A percentile compares a stretch with the other conserved stretches of the same genome.
phyloP scores from a whole-genome alignment of 2,329 filamentous ascomycete genomes.

The Talaromyces sp. region DNA sequence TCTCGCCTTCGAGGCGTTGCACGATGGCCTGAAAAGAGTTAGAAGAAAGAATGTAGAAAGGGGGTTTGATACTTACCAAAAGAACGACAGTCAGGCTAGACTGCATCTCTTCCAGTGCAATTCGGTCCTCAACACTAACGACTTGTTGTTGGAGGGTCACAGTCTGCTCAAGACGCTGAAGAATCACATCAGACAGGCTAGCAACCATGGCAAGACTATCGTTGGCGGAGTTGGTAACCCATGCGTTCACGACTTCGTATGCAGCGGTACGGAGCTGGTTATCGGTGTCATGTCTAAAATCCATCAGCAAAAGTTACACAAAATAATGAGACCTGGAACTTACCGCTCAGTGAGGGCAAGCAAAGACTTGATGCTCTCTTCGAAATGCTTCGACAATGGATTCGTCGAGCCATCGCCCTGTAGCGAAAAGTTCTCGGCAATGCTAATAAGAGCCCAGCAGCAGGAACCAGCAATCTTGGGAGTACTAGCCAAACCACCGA shows the following conservation, averaged over 20 bases:
- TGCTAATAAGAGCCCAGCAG: slow-evolving; percentile 98
- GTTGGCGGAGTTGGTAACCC: slow-evolving; percentile 83
- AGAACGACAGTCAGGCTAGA: slow-evolving; percentile 90
- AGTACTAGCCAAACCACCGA: slow-evolving; percentile 82
- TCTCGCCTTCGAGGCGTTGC: slow-evolving; percentile 84
- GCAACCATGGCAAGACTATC: slow-evolving; percentile 80
- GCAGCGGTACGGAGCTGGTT: slow-evolving; percentile 89
- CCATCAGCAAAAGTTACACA: slow-evolving; percentile 11
- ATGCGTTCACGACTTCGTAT: slow-evolving; percentile 94
- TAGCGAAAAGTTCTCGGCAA: slow-evolving; percentile 91
- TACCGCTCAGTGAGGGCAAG: slow-evolving; percentile 77
- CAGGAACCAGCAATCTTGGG: slow-evolving; percentile 97
- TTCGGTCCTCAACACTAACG: slow-evolving; percentile 93
- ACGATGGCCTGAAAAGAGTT: slow-evolving; percentile 63
- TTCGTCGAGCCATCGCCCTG: slow-evolving; percentile 77
- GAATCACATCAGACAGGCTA: slow-evolving; percentile 78
- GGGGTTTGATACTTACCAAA: slow-evolving; percentile 48
- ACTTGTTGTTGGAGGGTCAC: slow-evolving; percentile 87
- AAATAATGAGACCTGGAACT: slow-evolving; percentile 19
- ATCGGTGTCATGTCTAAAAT: slow-evolving; percentile 65
- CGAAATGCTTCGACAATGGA: slow-evolving; percentile 85
- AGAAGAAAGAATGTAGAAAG: slow-evolving; percentile 2
- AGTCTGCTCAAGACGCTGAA: slow-evolving; percentile 87
- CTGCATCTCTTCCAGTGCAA: slow-evolving; percentile 96
- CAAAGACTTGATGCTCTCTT: slow-evolving; percentile 82